Evolutionary conservation across 225 moss, liverwort and hornwort species (phyloP), one percentile per base, ranked within the genome.

Genomic region (Polytrichum commune): DNA sequence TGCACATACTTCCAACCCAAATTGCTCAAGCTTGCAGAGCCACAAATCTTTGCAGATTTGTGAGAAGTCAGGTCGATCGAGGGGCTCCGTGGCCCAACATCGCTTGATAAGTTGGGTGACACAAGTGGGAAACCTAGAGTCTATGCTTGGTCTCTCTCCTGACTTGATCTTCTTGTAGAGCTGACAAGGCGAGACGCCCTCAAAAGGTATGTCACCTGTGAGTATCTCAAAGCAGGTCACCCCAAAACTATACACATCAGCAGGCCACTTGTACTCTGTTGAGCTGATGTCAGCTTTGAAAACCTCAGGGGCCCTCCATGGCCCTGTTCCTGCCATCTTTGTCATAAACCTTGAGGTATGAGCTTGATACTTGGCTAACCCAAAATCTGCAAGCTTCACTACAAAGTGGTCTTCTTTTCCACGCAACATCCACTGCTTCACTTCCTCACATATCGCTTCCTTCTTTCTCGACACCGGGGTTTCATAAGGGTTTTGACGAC

Each of bases 231-330:
- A 82, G 26, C 79, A 74, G 4, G 74, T 76, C 78, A 85, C 76
- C 13, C 70, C 85, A 28, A 79, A 85, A 5, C 78, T 78, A 27
- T 79, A 85, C 0, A 85, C 81, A 66, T 85, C 85, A 0, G 81
- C 81, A 0, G 73, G 33, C 81, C 80, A 84, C 63, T 33, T 74
- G 64, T 85, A 79, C 1, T 33, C 2, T 1, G 60, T 56, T 55
- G 55, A 19, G 55, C 19, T 19, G 16, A 13, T 55, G 19, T 55
- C 55, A 1, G 60, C 10, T 20, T 73, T 25, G 76, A 68, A 85
- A 2, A 85, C 67, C 74, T 81, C 81, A 0, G 81, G 81, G 1
- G 81, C 81, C 10, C 77, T 67, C 73, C 77, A 77, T 1, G 69
- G 69, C 19, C 76, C 70, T 18, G 85, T 78, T 22, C 78, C 85